A percentile compares a stretch with the other conserved stretches of the same genome.
phyloP scores from a whole-genome alignment of 352 stramenopile species.

The Globisporangium cederbergense region DNA sequence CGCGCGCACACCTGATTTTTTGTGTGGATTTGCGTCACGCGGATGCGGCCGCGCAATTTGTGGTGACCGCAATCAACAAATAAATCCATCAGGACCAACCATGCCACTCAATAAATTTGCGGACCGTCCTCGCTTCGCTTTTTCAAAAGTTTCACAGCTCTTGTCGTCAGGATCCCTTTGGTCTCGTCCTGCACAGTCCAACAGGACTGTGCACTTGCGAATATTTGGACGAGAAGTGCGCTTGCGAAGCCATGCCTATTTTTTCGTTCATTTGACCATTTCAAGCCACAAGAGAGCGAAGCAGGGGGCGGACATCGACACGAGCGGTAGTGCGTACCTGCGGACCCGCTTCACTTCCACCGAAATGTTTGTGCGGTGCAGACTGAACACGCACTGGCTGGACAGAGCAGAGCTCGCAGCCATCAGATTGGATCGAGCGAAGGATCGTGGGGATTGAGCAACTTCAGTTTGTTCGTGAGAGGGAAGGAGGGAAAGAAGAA shows the following conservation, averaged over 20 bases:
- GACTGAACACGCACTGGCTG: no score
- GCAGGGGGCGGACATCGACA: background rate
- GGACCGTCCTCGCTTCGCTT: background rate
- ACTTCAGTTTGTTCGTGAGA: no score
- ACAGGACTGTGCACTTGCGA: background rate
- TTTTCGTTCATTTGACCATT: background rate
- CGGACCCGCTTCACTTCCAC: no score
- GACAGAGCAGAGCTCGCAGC: no score
- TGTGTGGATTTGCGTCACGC: background rate
- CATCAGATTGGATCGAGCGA: no score
- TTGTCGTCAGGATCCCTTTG: no score
- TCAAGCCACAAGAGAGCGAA: background rate
- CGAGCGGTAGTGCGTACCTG: background rate
- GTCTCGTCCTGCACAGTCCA: no score
- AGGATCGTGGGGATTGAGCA: no score
- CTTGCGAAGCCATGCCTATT: no score
- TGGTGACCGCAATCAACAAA: slow-evolving; percentile 9
- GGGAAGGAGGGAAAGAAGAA: no score
- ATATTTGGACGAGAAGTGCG: background rate
- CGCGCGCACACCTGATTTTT: background rate
- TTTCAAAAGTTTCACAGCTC: background rate
- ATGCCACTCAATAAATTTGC: background rate
- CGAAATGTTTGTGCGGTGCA: no score
- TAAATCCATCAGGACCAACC: slow-evolving; percentile 5
- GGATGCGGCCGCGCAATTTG: background rate